phyloP scores from a whole-genome alignment of 2,329 filamentous ascomycete genomes.

The Colletotrichum viniferum region DNA sequence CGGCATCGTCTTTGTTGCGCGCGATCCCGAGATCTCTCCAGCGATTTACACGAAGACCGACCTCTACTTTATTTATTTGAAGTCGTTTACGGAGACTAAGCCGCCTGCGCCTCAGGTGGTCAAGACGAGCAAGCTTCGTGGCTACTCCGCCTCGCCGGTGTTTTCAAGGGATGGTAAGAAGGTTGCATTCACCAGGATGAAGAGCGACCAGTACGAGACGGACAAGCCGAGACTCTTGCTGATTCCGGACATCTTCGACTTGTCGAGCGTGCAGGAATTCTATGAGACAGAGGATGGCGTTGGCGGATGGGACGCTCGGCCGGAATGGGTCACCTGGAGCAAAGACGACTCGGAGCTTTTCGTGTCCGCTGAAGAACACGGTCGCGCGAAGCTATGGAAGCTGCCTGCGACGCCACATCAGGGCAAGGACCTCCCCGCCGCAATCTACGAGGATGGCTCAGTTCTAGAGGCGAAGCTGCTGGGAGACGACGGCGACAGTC shows the following conservation, averaged over 20 bases:
- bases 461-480: conserved; percentile 60
- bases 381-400: conserved; percentile 64
- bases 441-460: conserved; percentile 57
- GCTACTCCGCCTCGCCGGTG: conserved; percentile 68
- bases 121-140: conserved; percentile 62
- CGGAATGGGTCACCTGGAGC: conserved; percentile 62
- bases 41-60: conserved; percentile 83
- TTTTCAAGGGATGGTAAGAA: conserved; percentile 77
- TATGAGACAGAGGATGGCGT: conserved; percentile 66
- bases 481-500: conserved; percentile 42
- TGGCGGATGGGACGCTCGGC: conserved; percentile 65
- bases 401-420: conserved; percentile 59
- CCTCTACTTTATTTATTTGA: conserved; percentile 74
- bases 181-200: conserved; percentile 82
- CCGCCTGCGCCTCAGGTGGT: conserved; percentile 56
- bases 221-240: conserved; percentile 76
- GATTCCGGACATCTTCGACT: conserved; percentile 62
- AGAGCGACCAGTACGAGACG: conserved; percentile 76
- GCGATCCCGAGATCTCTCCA: conserved; percentile 72
- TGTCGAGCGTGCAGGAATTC: conserved; percentile 65
- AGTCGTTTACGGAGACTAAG: conserved; percentile 60
- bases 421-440: conserved; percentile 51
- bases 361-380: conserved; percentile 75
- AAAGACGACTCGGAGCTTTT: conserved; percentile 67
- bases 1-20: conserved; percentile 76